phyloP scores from a whole-genome alignment of 2,329 filamentous ascomycete species.

The Colletotrichum tropicicola region DNA sequence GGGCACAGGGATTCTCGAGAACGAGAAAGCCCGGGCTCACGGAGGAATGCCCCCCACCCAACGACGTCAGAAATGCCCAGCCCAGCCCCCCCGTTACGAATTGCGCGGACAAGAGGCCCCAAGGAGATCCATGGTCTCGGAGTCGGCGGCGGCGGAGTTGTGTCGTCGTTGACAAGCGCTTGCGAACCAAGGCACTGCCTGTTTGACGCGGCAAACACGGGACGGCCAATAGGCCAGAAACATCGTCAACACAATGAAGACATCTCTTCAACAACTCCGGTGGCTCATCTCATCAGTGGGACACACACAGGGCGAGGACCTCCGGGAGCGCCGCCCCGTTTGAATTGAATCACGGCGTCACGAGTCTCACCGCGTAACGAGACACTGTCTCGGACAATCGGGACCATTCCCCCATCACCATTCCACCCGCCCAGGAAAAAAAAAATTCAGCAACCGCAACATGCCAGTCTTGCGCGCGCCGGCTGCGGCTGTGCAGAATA shows the following conservation, averaged over 20 bases:
- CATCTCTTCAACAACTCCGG: too few species aligned
- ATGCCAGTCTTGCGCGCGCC: not conserved
- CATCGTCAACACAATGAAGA: too few species aligned
- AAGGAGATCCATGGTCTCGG: too few species aligned
- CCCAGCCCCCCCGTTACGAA: too few species aligned
- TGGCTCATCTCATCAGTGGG: too few species aligned
- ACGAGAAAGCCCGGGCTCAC: too few species aligned
- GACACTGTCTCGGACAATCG: conserved; percentile 21
- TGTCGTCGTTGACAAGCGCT: not conserved
- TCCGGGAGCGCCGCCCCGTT: too few species aligned
- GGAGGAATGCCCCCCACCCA: not conserved
- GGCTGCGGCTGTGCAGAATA: conserved; percentile 7
- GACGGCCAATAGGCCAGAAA: too few species aligned
- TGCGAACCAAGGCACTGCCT: conserved; percentile 6
- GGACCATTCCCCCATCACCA: not conserved
- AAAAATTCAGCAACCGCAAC: not conserved
- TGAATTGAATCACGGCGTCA: conserved; percentile 17
- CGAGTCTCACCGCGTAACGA: conserved; percentile 9
- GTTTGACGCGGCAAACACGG: conserved; percentile 1
- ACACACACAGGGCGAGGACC: too few species aligned
- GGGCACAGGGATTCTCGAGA: not conserved
- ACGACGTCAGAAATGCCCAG: conserved; percentile 30
- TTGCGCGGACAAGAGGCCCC: too few species aligned
- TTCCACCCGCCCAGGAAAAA: not conserved
- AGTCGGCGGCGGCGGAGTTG: too few species aligned